Evolutionary conservation across 345 rosid species (phyloP).

Genomic region (Gossypium longicalyx): DNA sequence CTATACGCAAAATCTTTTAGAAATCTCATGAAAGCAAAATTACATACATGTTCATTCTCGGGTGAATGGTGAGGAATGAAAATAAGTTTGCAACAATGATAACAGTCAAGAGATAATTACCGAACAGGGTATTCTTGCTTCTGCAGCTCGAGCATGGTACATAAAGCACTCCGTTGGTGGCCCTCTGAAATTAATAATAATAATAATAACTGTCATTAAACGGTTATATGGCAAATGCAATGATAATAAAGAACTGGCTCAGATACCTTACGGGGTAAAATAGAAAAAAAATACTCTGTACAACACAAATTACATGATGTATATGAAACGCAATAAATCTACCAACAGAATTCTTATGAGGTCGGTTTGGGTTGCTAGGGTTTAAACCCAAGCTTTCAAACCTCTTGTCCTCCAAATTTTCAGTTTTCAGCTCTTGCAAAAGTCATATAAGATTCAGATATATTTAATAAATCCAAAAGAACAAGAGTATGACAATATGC

Average conservation of each 20-base stretch:
- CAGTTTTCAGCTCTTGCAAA: not conserved
- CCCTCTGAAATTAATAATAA: constrained; percentile 52
- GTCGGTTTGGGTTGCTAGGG: not conserved
- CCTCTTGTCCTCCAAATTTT: not conserved
- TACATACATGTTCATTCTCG: not conserved
- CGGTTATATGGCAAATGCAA: not conserved
- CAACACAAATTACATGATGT: not conserved
- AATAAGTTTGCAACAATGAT: constrained; percentile 10
- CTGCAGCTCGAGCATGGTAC: constrained; percentile 81
- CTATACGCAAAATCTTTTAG: not conserved
- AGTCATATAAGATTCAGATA: not conserved
- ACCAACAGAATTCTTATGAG: not conserved
- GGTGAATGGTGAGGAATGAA: not conserved
- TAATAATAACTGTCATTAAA: not conserved
- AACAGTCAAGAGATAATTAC: constrained; percentile 33
- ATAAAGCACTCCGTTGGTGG: constrained; percentile 91
- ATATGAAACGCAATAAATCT: not conserved
- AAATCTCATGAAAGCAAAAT: not conserved
- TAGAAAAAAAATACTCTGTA: not conserved
- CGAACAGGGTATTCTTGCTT: constrained; percentile 52
- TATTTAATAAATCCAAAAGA: not conserved
- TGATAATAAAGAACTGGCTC: not conserved
- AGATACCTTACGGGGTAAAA: not conserved
- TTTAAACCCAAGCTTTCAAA: not conserved
- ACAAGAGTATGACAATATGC: not conserved